Conservation (phyloP, 768 basidiomycete species). For the Termitomyces sp. region DNA sequence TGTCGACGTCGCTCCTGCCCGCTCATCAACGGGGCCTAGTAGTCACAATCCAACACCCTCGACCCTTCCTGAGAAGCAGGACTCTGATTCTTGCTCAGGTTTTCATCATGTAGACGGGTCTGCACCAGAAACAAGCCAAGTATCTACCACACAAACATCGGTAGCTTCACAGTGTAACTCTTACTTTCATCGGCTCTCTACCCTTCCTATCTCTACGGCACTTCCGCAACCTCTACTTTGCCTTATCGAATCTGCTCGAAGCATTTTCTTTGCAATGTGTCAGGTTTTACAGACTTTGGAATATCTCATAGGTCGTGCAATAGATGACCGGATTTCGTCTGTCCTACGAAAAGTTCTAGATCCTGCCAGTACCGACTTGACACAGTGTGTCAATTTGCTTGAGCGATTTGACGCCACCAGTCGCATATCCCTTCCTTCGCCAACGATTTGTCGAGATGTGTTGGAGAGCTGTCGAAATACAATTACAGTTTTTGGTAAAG, state of each 20-base stretch:
- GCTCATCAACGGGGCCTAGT: conserved; percentile 2
- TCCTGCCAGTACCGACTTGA: conserved; percentile 77
- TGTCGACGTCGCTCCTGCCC: conserved; percentile 10
- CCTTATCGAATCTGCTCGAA: conserved; percentile 85
- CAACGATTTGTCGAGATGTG: conserved; percentile 67
- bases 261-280: conserved; percentile 85
- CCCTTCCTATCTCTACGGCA: conserved; percentile 59
- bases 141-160: conserved; percentile 31
- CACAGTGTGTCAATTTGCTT: conserved; percentile 77
- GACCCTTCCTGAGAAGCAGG: conserved; percentile 38
- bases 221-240: conserved; percentile 65
- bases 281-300: conserved; percentile 88
- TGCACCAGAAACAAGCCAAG: conserved; percentile 19
- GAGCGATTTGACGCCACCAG: conserved; percentile 88
- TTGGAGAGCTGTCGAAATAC: conserved; percentile 82
- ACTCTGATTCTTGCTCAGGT: conserved; percentile 35
- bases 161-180: conserved; percentile 82
- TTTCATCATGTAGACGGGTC: conserved; percentile 19
- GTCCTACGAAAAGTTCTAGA: conserved; percentile 82
- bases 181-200: conserved; percentile 91
- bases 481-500: conserved; percentile 79
- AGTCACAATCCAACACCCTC: conserved; percentile 29
- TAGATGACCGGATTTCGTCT: conserved; percentile 76
- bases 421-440: conserved; percentile 61
- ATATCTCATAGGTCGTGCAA: conserved; percentile 79